Evolutionary conservation across 768 basidiomycete genomes (phyloP).

Genomic region (Strobilomyces echinocephalus): DNA sequence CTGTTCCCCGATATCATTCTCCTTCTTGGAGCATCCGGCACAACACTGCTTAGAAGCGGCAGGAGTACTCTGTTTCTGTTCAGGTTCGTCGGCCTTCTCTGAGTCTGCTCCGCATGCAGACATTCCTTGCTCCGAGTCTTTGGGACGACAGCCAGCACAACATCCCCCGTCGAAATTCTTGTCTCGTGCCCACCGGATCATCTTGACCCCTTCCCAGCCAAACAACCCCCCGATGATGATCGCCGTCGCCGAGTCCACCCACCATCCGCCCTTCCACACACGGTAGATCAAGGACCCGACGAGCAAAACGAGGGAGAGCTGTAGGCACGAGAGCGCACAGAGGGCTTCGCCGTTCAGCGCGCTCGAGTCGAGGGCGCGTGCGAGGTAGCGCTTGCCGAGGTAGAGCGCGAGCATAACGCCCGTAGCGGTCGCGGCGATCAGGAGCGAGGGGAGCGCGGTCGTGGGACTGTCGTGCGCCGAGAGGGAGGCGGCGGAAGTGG

Average conservation of each 20-base stretch:
- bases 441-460: conserved; percentile 36
- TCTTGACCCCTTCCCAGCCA: conserved; percentile 25
- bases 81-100: conserved; percentile 1
- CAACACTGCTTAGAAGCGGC: neutral
- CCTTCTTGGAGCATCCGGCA: neutral
- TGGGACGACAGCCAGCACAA: conserved; percentile 15
- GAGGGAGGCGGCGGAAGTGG: conserved; percentile 33
- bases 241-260: conserved; percentile 26
- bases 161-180: conserved; percentile 37
- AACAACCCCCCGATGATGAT: conserved; percentile 5
- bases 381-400: conserved; percentile 41
- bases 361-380: conserved; percentile 39
- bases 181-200: conserved; percentile 19
- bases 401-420: conserved; percentile 39
- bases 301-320: conserved; percentile 41
- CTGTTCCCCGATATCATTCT: neutral
- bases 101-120: neutral
- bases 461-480: conserved; percentile 33
- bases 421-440: conserved; percentile 39
- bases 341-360: conserved; percentile 40
- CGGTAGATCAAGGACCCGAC: conserved; percentile 36
- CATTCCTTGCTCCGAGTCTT: neutral
- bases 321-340: conserved; percentile 40
- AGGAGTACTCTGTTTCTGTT: neutral
- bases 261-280: conserved; percentile 42